Conservation (phyloP, 139 green algal species). For the Raphidocelis subcapitata region DNA sequence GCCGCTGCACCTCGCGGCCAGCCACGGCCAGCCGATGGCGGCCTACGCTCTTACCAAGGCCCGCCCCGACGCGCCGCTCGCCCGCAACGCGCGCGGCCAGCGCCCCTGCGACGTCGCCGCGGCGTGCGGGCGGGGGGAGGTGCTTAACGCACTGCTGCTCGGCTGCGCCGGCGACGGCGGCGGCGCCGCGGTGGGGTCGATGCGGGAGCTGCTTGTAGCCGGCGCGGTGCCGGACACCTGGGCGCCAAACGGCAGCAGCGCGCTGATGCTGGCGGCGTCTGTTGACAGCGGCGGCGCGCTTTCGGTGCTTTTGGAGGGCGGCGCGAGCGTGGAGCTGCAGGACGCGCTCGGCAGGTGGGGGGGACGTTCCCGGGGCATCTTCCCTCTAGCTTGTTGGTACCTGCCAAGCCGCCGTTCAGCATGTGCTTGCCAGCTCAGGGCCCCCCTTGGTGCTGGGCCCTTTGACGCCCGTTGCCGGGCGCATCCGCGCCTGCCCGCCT, state of each 20-base stretch:
- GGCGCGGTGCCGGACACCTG: conserved; percentile 79
- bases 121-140: conserved; percentile 53
- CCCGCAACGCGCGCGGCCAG: conserved; percentile 42
- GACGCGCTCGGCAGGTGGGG: conserved; percentile 60
- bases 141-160: conserved; percentile 81
- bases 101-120: conserved; percentile 60
- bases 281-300: conserved; percentile 51
- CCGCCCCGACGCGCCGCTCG: conserved; percentile 42
- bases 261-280: conserved; percentile 77
- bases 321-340: conserved; percentile 73
- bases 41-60: conserved; percentile 61
- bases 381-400: too few species aligned
- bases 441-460: too few species aligned
- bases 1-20: conserved; percentile 61
- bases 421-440: too few species aligned
- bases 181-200: conserved; percentile 35
- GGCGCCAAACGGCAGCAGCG: conserved; percentile 68
- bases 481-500: too few species aligned
- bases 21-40: conserved; percentile 66
- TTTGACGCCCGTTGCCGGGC: too few species aligned
- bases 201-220: conserved; percentile 51
- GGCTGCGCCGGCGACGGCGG: conserved; percentile 52
- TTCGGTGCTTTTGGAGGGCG: conserved; percentile 58
- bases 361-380: too few species aligned
- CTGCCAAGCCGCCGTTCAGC: too few species aligned